A percentile compares a stretch with the other conserved stretches of the same genome.
Evolutionary conservation across 2,329 filamentous ascomycete species (phyloP).

Genomic region (Fusarium solani-melongenae): DNA sequence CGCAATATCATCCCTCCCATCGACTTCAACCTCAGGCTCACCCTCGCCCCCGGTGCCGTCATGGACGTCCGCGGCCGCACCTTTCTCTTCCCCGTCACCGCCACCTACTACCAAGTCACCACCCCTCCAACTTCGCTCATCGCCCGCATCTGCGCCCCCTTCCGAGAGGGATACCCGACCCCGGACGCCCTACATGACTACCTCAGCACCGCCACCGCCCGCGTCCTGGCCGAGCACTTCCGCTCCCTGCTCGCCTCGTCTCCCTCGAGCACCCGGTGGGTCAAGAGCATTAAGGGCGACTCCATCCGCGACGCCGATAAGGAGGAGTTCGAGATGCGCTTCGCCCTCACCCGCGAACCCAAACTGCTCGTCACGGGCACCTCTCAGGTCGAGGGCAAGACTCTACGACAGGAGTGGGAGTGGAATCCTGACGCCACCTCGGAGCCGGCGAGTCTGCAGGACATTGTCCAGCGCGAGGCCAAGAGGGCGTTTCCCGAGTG

Average conservation of each 20-base stretch:
- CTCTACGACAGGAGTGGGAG: conserved; percentile 41
- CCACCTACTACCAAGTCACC: conserved; percentile 59
- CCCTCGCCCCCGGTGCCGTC: conserved; percentile 56
- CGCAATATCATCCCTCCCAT: conserved; percentile 56
- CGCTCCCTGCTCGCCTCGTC: conserved; percentile 38
- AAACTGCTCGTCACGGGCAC: conserved; percentile 39
- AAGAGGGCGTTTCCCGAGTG: conserved; percentile 32
- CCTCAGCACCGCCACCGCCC: conserved; percentile 56
- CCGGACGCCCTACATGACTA: conserved; percentile 59
- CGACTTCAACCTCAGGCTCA: conserved; percentile 56
- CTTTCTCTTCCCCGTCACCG: conserved; percentile 55
- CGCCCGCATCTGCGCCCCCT: conserved; percentile 55
- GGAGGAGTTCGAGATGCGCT: conserved; percentile 46
- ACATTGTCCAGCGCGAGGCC: conserved; percentile 35
- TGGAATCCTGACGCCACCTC: conserved; percentile 41
- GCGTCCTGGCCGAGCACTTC: conserved; percentile 52
- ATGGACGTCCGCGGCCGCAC: conserved; percentile 59
- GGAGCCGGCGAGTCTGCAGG: conserved; percentile 35
- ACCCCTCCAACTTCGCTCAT: conserved; percentile 52
- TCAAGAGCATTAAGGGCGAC: conserved; percentile 47
- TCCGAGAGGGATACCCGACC: conserved; percentile 57
- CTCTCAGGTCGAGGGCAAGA: conserved; percentile 25
- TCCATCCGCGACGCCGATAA: conserved; percentile 45
- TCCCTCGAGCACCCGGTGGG: conserved; percentile 38
- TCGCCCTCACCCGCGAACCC: conserved; percentile 42